Evolutionary conservation across 305 asterid species (phyloP).

Genomic region (Rubia peregrina): DNA sequence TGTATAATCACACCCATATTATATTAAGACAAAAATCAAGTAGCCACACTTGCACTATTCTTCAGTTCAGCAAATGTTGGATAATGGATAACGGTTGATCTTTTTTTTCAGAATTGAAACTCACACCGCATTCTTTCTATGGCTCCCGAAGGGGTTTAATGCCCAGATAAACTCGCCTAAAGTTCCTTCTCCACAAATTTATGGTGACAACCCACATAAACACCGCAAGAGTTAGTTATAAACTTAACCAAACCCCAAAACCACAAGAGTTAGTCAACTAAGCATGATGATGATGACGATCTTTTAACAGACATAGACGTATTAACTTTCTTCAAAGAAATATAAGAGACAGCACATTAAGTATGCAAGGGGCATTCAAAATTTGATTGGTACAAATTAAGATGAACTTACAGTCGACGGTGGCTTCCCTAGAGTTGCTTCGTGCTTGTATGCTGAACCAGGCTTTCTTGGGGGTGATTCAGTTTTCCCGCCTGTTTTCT

Average conservation of each 20-base stretch:
- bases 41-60: neutral
- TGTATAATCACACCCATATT: too few species aligned
- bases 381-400: neutral
- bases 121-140: neutral
- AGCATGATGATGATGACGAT: too few species aligned
- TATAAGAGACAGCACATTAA: neutral
- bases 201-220: neutral
- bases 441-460: constrained; percentile 23
- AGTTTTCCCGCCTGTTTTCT: constrained; percentile 45
- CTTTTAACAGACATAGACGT: neutral
- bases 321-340: neutral
- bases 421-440: constrained; percentile 24
- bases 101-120: neutral
- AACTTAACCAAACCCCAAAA: neutral
- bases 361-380: neutral
- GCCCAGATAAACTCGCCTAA: neutral
- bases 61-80: neutral
- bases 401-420: constrained; percentile 19
- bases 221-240: neutral
- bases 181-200: constrained; percentile 4
- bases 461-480: constrained; percentile 54
- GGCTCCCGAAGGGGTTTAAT: neutral
- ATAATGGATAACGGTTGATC: neutral
- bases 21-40: neutral
- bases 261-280: neutral